Evolutionary conservation across 805 yeast species (phyloP), one percentile per base, ranked within the genome.

Genomic region (Yamadazyma paraphyllophila): DNA sequence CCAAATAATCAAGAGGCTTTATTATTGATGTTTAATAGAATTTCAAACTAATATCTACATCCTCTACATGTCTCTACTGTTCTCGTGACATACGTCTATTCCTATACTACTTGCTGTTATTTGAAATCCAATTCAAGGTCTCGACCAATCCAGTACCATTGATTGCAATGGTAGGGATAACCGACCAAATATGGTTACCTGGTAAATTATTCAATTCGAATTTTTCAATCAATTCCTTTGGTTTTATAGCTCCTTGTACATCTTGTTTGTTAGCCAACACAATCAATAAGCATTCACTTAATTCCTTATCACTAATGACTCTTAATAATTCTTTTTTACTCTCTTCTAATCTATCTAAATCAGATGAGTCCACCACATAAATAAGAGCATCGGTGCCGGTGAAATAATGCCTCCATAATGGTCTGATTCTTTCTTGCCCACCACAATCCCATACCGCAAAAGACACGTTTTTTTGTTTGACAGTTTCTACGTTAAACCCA

Each of bases 391-490:
- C 86, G 4, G 97, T 88, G 32, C 96, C 96, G 10, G 96, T 87
- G 67, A 86, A 89, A 68, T 91, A 91, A 62, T 91, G 97, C 66
- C 97, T 82, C 97, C 98, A 91, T 47, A 91, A 74, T 0, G 95
- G 96, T 61, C 97, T 80, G 55, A 90, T 80, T 65, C 95, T 76
- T 59, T 87, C 95, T 71, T 89, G 97, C 62, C 97, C 97, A 69
- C 97, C 97, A 50, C 94, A 94, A 66, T 88, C 96, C 96, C 96
- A 88, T 61, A 88, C 90, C 49, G 89, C 88, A 70, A 88, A 86
- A 46, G 86, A 82, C 47, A 87, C 83, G 63, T 86, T 86, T 62
- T 83, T 85, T 66, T 84, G 87, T 47, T 85, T 81, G 51, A 88
- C 88, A 3, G 92, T 85, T 65, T 88, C 96, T 40, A 88, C 94